Percentiles rank a stretch among this genome's conserved stretches.
Evolutionary conservation across 768 basidiomycete genomes (phyloP).

Genomic region (Tylopilus subfusipes): DNA sequence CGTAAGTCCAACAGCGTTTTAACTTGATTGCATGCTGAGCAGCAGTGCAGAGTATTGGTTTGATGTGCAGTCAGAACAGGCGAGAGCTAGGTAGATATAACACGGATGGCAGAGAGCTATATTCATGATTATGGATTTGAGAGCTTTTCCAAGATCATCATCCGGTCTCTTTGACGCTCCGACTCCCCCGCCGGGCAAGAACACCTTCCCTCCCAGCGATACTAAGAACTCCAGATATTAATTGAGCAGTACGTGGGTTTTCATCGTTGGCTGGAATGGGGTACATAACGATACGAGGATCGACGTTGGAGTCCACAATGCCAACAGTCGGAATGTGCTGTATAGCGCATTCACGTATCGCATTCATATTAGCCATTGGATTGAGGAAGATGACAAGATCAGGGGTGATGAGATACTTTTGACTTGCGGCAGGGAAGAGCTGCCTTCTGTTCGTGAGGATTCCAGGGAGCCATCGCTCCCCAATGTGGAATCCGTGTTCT

Average conservation of each 20-base stretch:
- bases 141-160: slow-evolving; percentile 25
- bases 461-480: slow-evolving; percentile 92
- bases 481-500: slow-evolving; percentile 77
- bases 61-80: slow-evolving; percentile 52
- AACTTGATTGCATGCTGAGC: slow-evolving; percentile 17
- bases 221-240: slow-evolving; percentile 86
- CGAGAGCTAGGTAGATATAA: slow-evolving; percentile 25
- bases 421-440: slow-evolving; percentile 62
- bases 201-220: slow-evolving; percentile 81
- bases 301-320: slow-evolving; percentile 91
- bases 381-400: slow-evolving; percentile 92
- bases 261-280: slow-evolving; percentile 99
- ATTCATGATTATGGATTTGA: slow-evolving; percentile 16
- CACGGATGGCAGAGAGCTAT: slow-evolving; percentile 3
- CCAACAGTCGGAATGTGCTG: slow-evolving; percentile 92
- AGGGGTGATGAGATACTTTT: slow-evolving; percentile 59
- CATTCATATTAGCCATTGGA: slow-evolving; percentile 77
- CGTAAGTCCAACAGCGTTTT: slow-evolving; percentile 47
- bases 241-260: slow-evolving; percentile 82
- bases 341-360: slow-evolving; percentile 87
- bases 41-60: slow-evolving; percentile 61
- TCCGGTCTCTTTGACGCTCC: slow-evolving; percentile 25
- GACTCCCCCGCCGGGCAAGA: slow-evolving; percentile 37
- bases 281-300: slow-evolving; percentile 96
- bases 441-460: slow-evolving; percentile 84